phyloP scores from a whole-genome alignment of 305 asterid species.

The Ajuga reptans region DNA sequence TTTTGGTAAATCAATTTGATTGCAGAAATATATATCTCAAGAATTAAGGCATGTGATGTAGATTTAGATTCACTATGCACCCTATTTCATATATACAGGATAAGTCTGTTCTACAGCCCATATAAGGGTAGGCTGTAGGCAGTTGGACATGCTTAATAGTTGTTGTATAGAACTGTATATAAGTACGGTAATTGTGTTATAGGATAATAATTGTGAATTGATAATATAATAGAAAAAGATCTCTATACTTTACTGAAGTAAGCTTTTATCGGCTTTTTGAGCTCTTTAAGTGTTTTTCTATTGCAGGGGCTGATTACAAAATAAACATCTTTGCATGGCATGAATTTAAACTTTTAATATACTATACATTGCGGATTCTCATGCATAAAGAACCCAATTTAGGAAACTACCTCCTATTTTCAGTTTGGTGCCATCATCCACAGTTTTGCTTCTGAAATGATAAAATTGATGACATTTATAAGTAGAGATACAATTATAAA shows the following conservation, averaged over 20 bases:
- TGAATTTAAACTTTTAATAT: not conserved
- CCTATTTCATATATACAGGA: not conserved
- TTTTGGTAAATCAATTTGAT: not conserved
- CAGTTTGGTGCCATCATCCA: not conserved
- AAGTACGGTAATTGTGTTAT: not conserved
- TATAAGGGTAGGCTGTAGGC: not conserved
- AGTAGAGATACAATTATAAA: too few relatives aligned
- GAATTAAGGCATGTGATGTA: not conserved
- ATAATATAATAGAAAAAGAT: not conserved
- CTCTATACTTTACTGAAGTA: not conserved
- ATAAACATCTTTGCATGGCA: not conserved
- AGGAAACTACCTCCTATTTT: not conserved
- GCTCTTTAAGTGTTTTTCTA: not conserved
- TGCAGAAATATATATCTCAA: not conserved
- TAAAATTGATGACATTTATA: not conserved
- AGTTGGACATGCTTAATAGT: not conserved
- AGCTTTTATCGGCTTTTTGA: not conserved
- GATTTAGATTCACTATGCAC: not conserved
- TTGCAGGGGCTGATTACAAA: not conserved
- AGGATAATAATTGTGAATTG: not conserved
- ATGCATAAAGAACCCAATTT: not conserved
- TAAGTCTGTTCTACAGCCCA: not conserved
- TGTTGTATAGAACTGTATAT: not conserved
- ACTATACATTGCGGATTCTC: not conserved
- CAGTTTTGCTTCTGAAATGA: not conserved